Evolutionary conservation across 2,329 filamentous ascomycete species (phyloP).

Genomic region (Microascus cirrosus): DNA sequence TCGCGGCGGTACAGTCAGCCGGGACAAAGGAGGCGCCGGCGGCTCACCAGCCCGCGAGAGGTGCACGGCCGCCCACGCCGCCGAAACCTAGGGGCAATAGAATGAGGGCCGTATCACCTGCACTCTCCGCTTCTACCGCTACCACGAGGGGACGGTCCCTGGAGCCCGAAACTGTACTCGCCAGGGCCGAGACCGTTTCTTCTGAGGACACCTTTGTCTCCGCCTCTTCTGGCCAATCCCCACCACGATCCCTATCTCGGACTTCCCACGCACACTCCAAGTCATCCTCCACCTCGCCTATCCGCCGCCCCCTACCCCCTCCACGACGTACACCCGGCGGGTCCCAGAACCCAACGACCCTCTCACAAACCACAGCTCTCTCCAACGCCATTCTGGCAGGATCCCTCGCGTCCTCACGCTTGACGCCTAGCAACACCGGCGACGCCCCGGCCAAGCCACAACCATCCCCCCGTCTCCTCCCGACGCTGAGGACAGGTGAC

Average conservation of each 20-base stretch:
- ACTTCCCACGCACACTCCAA: constrained; percentile 9
- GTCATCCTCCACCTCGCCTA: constrained; percentile 8
- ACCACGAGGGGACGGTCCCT: neutral
- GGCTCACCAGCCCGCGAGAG: neutral
- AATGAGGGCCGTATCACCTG: neutral
- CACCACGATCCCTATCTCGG: constrained; percentile 15
- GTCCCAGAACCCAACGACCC: constrained; percentile 26
- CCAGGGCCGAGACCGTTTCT: constrained; percentile 19
- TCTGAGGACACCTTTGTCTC: constrained; percentile 35
- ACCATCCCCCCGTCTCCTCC: constrained; percentile 44
- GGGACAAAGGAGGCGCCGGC: neutral
- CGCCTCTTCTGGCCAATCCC: constrained; percentile 24
- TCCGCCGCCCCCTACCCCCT: constrained; percentile 10
- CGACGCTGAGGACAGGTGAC: constrained; percentile 43
- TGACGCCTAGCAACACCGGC: constrained; percentile 27
- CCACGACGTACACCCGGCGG: constrained; percentile 4
- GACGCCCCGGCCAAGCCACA: constrained; percentile 12
- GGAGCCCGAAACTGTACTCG: neutral
- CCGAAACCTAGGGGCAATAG: constrained; percentile 18
- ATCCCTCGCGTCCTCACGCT: constrained; percentile 56
- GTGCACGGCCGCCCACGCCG: constrained; percentile 20
- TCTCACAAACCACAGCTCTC: constrained; percentile 41
- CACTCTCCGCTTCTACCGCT: neutral
- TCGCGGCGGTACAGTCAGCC: neutral
- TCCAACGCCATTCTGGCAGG: constrained; percentile 67